Evolutionary conservation across 202 grass and related monocot genomes (phyloP), one percentile per base, ranked within the genome.

Genomic region (Zizania palustris): DNA sequence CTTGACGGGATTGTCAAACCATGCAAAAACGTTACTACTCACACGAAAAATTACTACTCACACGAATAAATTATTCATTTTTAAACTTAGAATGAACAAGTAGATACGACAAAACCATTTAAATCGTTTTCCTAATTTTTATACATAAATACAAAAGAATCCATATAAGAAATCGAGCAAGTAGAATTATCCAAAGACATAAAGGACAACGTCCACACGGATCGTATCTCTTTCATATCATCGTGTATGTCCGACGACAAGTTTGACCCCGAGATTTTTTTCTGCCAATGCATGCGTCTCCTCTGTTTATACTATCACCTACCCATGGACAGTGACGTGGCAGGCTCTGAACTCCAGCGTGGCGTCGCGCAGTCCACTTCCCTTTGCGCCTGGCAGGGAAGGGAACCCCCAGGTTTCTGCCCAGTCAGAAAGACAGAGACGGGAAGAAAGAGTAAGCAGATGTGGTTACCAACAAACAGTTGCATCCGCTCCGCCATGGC

Each of bases 401-500:
- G 61, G 37, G 33, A 55, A 77, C 37, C 46, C 35, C 50, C 63
- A 68, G 39, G 76, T 68, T 68, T 58, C 63, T 44, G 3, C 6
- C 6, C 0, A 35, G 11, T 11, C 7, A 38, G 21, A 42, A 46
- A 20, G 12, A 10, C 11, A 3, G 3, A 42, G 50, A 49, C 50
- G 15, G 18, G 15, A 3, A 53, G 2, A 28, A 28, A 28, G 2
- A 28, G 28, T 28, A 28, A 28, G 28, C 28, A 28, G 28, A 28
- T 28, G 28, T 28, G 28, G 28, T 28, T 28, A 28, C 28, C 28
- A 28, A 28, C 28, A 28, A 28, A 28, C 28, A 28, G 1, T 28
- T 28, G 28, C 20, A 66, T 48, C 44, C 46, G 75, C n/a, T 48
- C 44, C 46, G 75, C n/a, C 48, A 66, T 77, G 62, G 59, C 60